Base-by-base conservation (phyloP, 2,329 filamentous ascomycete species). In the Fusarium equiseti region DNA sequence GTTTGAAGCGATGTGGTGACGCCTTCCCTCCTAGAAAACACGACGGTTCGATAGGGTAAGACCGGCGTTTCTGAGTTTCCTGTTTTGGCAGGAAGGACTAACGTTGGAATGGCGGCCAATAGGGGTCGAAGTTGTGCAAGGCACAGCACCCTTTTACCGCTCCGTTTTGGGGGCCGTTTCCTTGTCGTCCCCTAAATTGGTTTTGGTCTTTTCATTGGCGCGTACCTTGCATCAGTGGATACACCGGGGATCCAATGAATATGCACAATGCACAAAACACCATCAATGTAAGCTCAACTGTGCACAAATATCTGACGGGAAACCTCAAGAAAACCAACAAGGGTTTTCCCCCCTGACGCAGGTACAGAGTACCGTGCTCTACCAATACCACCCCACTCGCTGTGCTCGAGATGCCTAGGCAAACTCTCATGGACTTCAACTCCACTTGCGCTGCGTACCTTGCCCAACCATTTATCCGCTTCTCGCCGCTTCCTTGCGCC, bases 221-320 rank as follows among this genome's bases (percentile, higher is more conserved):
- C 59, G 74, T 76, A 68, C 73, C 74, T 76, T 76, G 73, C 73
- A 75, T 73, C 76, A 76, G 74, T 51, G 61, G 57, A 35, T 49
- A 45, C 38, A 42, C 8, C 55, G 46, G 53, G 27, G 50, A 46
- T 49, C 55, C 63, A 62, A 66, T 66, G 18, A 18, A 62, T 44
- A 29, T 55, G 32, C 49, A 66, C 32, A 35, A 51, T 55, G 38
- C 49, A 64, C 44, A 64, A 64, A 44, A n/a, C 54, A 57, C 50
- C 16, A 13, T 49, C 20, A 31, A 42, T 58, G 63, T 60, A 38
- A 66, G 61, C 35, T 65, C 38, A n/a, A 40, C 12, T 18, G 18
- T 64, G 62, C 62, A 64, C 51, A 65, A 64, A 53, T 49, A 40
- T 42, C 29, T 35, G 31, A 40, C 31, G 45, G 44, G 26, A 42